phyloP scores from a whole-genome alignment of 441 rosid genomes.

The Cnidoscolus chayamansa region DNA sequence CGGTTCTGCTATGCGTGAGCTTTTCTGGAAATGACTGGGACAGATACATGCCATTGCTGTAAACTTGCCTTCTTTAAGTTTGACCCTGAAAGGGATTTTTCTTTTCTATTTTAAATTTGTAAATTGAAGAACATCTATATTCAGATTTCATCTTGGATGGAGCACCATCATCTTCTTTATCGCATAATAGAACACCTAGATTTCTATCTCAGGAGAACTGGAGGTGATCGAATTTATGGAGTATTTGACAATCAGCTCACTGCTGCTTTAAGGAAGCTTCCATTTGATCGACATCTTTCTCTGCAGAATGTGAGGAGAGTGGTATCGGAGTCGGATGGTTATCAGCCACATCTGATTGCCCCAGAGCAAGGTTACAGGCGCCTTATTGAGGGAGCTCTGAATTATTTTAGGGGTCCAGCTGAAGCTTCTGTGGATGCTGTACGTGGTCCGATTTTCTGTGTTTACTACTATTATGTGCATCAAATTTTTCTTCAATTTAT shows the following conservation, averaged over 20 bases:
- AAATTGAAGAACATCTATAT: no score
- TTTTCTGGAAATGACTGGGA: no score
- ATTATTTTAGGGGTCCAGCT: constrained; percentile 79
- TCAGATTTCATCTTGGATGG: no score
- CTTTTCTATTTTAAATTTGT: no score
- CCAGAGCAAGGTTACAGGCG: constrained; percentile 95
- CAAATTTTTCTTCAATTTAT: neutral
- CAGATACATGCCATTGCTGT: no score
- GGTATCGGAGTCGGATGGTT: neutral
- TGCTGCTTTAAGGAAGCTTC: constrained; percentile 51
- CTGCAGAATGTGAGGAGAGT: neutral
- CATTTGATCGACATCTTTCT: neutral
- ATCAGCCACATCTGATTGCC: constrained; percentile 28
- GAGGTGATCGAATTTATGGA: constrained; percentile 94
- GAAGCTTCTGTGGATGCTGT: constrained; percentile 96
- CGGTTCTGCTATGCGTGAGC: no score
- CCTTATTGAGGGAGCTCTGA: constrained; percentile 64
- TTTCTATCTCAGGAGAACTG: constrained; percentile 66
- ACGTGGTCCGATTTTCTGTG: constrained; percentile 25
- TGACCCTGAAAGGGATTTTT: no score
- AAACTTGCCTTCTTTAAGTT: no score
- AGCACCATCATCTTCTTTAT: no score
- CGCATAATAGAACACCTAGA: neutral
- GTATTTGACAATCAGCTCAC: constrained; percentile 94
- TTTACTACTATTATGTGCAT: constrained; percentile 1